phyloP scores from a whole-genome alignment of 179 eudicot genomes.

The Silene vulgaris region DNA sequence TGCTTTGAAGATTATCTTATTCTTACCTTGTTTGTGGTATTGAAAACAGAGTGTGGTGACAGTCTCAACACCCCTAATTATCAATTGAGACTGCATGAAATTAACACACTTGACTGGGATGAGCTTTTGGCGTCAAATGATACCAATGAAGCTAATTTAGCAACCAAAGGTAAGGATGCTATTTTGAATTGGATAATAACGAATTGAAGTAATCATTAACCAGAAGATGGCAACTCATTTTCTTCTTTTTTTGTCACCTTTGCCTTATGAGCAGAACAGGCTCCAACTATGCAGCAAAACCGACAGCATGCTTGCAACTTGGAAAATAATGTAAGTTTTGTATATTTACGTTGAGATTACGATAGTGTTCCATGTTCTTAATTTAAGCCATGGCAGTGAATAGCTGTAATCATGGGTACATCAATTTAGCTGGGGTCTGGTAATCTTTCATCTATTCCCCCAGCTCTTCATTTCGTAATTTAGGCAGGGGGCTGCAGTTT shows the following conservation, averaged over 20 bases:
- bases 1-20: conserved; percentile 12
- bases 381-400: background rate
- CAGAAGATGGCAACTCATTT: background rate
- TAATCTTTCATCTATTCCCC: conserved; percentile 1
- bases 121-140: conserved; percentile 74
- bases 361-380: background rate
- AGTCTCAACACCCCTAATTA: conserved; percentile 37
- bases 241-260: conserved; percentile 9
- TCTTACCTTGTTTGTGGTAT: conserved; percentile 20
- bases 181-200: conserved; percentile 8
- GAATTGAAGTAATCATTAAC: background rate
- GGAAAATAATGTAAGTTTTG: conserved; percentile 49
- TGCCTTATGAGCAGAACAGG: conserved; percentile 34
- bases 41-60: conserved; percentile 43
- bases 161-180: conserved; percentile 42
- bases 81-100: conserved; percentile 72
- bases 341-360: conserved; percentile 10
- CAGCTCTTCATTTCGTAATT: background rate
- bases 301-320: conserved; percentile 34
- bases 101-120: conserved; percentile 94
- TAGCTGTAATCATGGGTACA: background rate
- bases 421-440: background rate
- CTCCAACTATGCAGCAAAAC: conserved; percentile 36
- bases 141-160: conserved; percentile 33
- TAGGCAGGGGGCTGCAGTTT: background rate